Percentiles rank a stretch among this genome's conserved stretches.
These are phyloP conservation scores for Hymenoscyphus salicellus DNA, from an alignment of 2,329 filamentous ascomycete species.

Conservation along the genomic window DNA sequence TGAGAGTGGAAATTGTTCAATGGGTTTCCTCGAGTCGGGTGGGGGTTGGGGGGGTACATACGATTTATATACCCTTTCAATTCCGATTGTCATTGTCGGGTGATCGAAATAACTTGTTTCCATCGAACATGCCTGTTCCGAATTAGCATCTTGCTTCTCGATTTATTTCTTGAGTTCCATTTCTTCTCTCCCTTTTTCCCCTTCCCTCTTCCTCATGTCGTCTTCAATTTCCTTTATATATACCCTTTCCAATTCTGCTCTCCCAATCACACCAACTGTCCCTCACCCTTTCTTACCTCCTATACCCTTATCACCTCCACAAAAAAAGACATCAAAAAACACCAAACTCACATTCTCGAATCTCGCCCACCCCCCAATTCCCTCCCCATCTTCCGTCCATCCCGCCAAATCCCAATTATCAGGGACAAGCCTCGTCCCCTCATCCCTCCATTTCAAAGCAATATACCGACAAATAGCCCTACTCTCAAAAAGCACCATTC, in stretches of 20 bases:
- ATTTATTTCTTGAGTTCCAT: neutral
- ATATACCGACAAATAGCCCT: slow-evolving; percentile 36
- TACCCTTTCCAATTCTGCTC: neutral
- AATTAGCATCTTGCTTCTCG: neutral
- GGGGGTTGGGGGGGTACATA: slow-evolving; percentile 10
- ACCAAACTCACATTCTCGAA: neutral
- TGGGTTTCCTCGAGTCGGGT: neutral
- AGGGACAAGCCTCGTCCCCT: slow-evolving; percentile 30
- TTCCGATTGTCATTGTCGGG: slow-evolving; percentile 15
- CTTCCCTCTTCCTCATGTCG: neutral
- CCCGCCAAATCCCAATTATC: slow-evolving; percentile 21
- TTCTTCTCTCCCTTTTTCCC: neutral
- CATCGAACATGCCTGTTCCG: slow-evolving; percentile 26
- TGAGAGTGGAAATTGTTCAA: neutral
- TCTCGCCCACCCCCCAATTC: neutral
- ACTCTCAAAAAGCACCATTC: slow-evolving; percentile 35
- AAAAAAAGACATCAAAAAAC: neutral
- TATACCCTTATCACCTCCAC: no score
- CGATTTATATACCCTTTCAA: slow-evolving; percentile 27
- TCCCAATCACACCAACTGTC: neutral
- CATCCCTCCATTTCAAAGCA: slow-evolving; percentile 33
- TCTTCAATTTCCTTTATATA: neutral
- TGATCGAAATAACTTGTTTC: slow-evolving; percentile 31
- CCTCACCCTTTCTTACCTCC: neutral
- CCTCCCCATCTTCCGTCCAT: neutral